Evolutionary conservation across 805 yeast genomes (phyloP).

Genomic region (Ogataea neopini): DNA sequence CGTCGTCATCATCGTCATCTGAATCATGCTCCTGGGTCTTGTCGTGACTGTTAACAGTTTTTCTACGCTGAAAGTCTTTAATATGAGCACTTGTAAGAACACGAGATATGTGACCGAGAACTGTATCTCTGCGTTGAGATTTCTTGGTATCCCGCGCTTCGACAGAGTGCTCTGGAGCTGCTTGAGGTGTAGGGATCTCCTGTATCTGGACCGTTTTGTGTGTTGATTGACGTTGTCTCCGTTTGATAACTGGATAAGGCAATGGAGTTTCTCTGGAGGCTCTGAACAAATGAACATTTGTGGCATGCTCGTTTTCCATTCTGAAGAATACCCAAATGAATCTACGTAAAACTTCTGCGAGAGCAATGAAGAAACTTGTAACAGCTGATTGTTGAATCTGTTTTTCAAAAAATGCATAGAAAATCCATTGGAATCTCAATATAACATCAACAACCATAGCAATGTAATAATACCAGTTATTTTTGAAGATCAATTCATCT

Average conservation of each 20-base stretch:
- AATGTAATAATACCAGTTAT: conserved; percentile 62
- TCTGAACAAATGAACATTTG: conserved; percentile 80
- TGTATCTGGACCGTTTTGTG: neutral
- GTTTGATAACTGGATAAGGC: conserved; percentile 61
- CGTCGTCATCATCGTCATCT: conserved; percentile 23
- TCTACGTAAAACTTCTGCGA: conserved; percentile 80
- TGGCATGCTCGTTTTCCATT: conserved; percentile 94
- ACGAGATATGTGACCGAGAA: conserved; percentile 48
- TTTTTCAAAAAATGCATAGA: conserved; percentile 74
- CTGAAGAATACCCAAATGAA: conserved; percentile 90
- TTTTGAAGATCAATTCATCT: conserved; percentile 65
- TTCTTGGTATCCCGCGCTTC: neutral
- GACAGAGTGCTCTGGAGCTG: neutral
- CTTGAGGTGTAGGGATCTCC: neutral
- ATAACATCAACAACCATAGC: conserved; percentile 75
- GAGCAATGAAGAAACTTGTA: conserved; percentile 79
- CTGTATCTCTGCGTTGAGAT: conserved; percentile 15
- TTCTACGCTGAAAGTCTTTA: conserved; percentile 78
- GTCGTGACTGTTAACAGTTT: conserved; percentile 32
- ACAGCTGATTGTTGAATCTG: conserved; percentile 87
- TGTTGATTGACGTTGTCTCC: conserved; percentile 8
- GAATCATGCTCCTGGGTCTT: conserved; percentile 20
- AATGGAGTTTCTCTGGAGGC: conserved; percentile 86
- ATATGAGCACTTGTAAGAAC: conserved; percentile 76
- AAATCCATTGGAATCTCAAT: conserved; percentile 88